Percentiles rank a stretch among this genome's conserved stretches.
phyloP scores from a whole-genome alignment of 352 stramenopile species.

The Globisporangium middletonii region DNA sequence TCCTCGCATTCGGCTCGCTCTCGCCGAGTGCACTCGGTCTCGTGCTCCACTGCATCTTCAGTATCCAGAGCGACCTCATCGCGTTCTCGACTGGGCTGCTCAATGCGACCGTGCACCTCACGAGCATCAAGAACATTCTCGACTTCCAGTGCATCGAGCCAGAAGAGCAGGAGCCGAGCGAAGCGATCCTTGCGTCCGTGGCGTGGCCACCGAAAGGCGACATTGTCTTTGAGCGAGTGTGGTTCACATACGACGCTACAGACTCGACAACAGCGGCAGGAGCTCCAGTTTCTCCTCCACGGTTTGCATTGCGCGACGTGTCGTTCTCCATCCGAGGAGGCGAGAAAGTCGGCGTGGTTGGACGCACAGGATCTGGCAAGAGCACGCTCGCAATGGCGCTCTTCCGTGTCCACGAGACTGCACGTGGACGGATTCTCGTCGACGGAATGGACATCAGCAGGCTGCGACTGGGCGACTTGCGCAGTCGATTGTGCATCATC shows the following conservation, averaged over 20 bases:
- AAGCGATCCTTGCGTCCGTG: slow-evolving; percentile 28
- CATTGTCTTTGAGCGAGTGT: slow-evolving; percentile 32
- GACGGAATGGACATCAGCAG: slow-evolving; percentile 75
- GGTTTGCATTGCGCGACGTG: slow-evolving; percentile 30
- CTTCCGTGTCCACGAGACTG: slow-evolving; percentile 39
- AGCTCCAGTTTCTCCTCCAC: too few relatives aligned
- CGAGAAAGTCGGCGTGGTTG: slow-evolving; percentile 49
- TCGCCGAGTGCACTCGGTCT: slow-evolving; percentile 25
- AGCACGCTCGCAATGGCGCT: slow-evolving; percentile 46
- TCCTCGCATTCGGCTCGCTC: slow-evolving; percentile 21
- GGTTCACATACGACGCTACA: slow-evolving; percentile 23
- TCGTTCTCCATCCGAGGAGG: slow-evolving; percentile 29
- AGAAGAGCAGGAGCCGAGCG: slow-evolving; percentile 17
- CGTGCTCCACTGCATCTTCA: slow-evolving; percentile 41
- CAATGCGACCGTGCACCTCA: slow-evolving; percentile 29
- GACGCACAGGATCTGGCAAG: slow-evolving; percentile 49
- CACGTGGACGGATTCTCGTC: slow-evolving; percentile 71
- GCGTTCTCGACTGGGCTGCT: slow-evolving; percentile 26
- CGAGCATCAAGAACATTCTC: slow-evolving; percentile 27
- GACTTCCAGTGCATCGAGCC: slow-evolving; percentile 60
- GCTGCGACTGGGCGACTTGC: slow-evolving; percentile 20
- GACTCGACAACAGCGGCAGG: too few relatives aligned
- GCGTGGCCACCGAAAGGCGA: slow-evolving; percentile 31
- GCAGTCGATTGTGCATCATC: slow-evolving; percentile 52
- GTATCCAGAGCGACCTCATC: slow-evolving; percentile 26